phyloP scores from a whole-genome alignment of 768 basidiomycete genomes.

The Tylopilus plumbeoviolaceoides region DNA sequence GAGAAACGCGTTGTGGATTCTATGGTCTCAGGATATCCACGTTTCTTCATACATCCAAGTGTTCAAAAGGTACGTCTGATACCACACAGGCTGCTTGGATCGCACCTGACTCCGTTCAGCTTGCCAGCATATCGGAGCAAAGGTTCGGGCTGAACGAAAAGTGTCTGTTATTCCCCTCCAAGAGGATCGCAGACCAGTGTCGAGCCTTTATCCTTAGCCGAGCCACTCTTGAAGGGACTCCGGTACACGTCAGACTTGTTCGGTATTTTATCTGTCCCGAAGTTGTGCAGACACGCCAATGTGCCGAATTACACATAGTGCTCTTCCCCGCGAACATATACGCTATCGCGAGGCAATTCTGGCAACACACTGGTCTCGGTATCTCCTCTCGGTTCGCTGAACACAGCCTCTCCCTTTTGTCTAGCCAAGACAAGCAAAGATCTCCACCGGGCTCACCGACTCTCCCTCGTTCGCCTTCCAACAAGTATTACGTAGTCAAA shows the following conservation, averaged over 20 bases:
- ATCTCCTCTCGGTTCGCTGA: constrained; percentile 88
- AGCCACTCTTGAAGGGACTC: constrained; percentile 38
- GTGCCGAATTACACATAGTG: constrained; percentile 74
- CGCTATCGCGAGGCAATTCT: constrained; percentile 80
- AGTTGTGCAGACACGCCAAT: constrained; percentile 33
- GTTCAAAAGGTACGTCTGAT: constrained; percentile 70
- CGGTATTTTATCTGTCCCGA: constrained; percentile 71
- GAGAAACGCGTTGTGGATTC: constrained; percentile 69
- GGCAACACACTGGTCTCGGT: constrained; percentile 93
- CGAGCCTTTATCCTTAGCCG: constrained; percentile 64
- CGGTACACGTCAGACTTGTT: constrained; percentile 52
- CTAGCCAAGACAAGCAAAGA: constrained; percentile 35
- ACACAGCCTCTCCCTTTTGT: constrained; percentile 69
- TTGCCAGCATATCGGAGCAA: constrained; percentile 68
- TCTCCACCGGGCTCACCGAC: constrained; percentile 22
- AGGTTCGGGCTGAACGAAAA: constrained; percentile 71
- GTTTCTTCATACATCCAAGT: constrained; percentile 88
- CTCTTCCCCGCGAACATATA: constrained; percentile 64
- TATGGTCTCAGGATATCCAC: constrained; percentile 89
- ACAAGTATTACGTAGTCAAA: constrained; percentile 54
- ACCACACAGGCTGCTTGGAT: background rate
- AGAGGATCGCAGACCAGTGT: constrained; percentile 68
- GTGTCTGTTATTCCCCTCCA: constrained; percentile 78
- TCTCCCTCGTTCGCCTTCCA: constrained; percentile 34
- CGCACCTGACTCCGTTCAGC: constrained; percentile 40